Base-by-base conservation (phyloP, 2,329 filamentous ascomycete genomes). In the Camptophora hylomeconis region DNA sequence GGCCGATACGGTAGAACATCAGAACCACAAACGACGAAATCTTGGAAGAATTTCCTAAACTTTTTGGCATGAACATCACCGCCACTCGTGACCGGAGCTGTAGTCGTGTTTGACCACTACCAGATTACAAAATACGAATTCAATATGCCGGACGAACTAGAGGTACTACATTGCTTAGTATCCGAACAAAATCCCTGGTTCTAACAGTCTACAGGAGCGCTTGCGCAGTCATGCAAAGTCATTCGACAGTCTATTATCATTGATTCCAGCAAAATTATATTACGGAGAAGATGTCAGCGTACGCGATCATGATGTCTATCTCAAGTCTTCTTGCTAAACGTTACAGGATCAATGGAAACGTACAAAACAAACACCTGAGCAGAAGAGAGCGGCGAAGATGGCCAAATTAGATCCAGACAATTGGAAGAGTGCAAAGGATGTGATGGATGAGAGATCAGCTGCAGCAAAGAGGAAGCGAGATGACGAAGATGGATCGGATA, bases 351-450 rank as follows among this genome's bases (percentile, higher is more conserved):
- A 94, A 75, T 92, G 84, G 83, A 75, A 76, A 53, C 78, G 78
- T 50, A 92, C 89, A 60, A 95, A 95, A 63, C 86, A 95, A 60
- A 87, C 83, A 28, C 93, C 92, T 53, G 80, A 83, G 54, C 71
- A 93, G 55, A 81, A 81, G 35, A 72, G 74, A 38, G 75, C 79
- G 42, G 80, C 83, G 32, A 84, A 84, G 59, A 71, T 77, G 50
- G 82, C 80, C 36, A 95, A 94, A 60, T 69, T 95, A 21, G 82
- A 95, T 47, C 86, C 89, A 15, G 82, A 87, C 42, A 84, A 83
- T 48, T 75, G 78, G 41, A 89, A 92, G 63, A 89, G 75, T 41
- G 87, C 84, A 37, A 87, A 92, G 53, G 86, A 95, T 54, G 74
- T 94, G 37, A 78, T 92, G 72, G 83, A 92, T 43, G 86, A 92